A percentile compares a stretch with the other conserved stretches of the same genome.
phyloP scores from a whole-genome alignment of 2,329 filamentous ascomycete genomes.

The Fusarium metavorans region DNA sequence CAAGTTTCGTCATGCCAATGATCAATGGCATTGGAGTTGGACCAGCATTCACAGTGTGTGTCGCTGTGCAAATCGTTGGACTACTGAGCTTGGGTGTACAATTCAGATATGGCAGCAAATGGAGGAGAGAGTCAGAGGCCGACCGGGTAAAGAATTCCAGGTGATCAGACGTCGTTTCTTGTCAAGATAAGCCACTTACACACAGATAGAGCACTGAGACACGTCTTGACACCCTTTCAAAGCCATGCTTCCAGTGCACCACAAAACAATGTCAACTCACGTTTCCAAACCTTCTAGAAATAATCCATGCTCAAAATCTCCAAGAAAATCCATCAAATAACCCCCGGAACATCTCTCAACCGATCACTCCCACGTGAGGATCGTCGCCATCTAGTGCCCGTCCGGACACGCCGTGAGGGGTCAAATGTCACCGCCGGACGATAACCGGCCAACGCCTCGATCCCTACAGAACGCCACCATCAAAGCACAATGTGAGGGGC shows the following conservation, averaged over 20 bases:
- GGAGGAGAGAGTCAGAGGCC: background rate
- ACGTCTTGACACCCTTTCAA: background rate
- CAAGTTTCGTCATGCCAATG: constrained; percentile 62
- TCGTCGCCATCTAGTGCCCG: background rate
- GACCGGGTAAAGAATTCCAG: background rate
- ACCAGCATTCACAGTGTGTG: constrained; percentile 60
- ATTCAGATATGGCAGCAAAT: background rate
- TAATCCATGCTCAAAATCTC: background rate
- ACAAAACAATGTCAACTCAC: background rate
- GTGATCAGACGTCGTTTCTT: background rate
- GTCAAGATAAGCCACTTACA: background rate
- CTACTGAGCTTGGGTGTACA: constrained; percentile 39
- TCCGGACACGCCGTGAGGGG: background rate
- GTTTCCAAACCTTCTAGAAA: background rate
- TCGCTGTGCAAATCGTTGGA: constrained; percentile 51
- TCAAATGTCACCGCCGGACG: background rate
- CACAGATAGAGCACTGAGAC: background rate
- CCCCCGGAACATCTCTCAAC: background rate
- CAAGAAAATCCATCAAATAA: background rate
- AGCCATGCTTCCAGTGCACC: background rate
- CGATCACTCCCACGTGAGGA: background rate
- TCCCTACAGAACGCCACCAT: background rate
- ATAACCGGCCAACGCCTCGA: background rate
- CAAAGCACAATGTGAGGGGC: background rate
- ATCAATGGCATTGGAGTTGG: constrained; percentile 60